These are phyloP conservation scores for Sugiyamaella paludigena DNA, from an alignment of 1,139 yeast genomes.

Conservation along the genomic window DNA sequence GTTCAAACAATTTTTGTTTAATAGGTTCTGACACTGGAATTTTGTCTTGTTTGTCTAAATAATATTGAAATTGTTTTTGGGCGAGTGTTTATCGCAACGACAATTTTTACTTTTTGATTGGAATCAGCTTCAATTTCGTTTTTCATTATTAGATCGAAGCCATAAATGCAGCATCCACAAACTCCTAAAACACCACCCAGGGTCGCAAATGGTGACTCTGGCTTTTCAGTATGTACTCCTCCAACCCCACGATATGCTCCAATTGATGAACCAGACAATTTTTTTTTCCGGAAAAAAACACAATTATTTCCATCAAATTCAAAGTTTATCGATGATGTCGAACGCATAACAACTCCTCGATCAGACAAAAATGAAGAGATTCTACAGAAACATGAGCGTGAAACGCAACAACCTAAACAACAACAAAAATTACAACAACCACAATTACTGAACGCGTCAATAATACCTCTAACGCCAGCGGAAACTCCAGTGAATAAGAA, in stretches of 20 bases:
- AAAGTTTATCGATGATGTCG: not conserved
- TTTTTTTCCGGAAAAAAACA: constrained; percentile 17
- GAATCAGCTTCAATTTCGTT: not conserved
- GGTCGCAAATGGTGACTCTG: constrained; percentile 16
- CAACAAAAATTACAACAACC: constrained; percentile 1
- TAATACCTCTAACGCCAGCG: constrained; percentile 27
- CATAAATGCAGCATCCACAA: constrained; percentile 14
- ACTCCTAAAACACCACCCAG: constrained; percentile 36
- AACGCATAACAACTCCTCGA: not conserved
- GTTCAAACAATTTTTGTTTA: too few species aligned
- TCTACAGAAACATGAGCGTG: not conserved
- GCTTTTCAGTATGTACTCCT: constrained; percentile 32
- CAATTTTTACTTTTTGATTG: not conserved
- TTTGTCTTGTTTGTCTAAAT: too few species aligned
- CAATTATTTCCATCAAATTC: not conserved
- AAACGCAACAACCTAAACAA: not conserved
- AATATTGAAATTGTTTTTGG: too few species aligned
- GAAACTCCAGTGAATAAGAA: constrained; percentile 29
- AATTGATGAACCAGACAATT: constrained; percentile 35
- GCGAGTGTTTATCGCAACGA: not conserved
- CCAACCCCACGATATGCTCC: constrained; percentile 40
- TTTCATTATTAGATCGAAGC: not conserved
- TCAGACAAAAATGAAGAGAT: not conserved
- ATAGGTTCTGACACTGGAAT: too few species aligned
- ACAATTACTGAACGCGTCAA: constrained; percentile 3